Evolutionary conservation across 75 land plant genomes (phyloP).

Genomic region (Sequoiadendron giganteum): DNA sequence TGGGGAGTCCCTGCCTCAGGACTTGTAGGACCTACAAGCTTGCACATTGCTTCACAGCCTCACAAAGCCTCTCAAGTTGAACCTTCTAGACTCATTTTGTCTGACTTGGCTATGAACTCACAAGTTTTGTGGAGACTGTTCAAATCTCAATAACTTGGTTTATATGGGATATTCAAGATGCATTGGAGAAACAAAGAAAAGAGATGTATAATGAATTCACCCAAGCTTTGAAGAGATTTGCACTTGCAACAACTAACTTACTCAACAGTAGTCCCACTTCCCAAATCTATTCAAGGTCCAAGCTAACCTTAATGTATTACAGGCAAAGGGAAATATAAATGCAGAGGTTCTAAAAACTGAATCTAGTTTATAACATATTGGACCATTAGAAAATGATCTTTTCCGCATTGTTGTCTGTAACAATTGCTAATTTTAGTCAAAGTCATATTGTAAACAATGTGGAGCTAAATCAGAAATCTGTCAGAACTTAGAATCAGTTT

Average conservation of each 20-base stretch:
- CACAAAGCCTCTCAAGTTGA: too few species aligned
- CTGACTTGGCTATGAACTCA: not conserved
- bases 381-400: not conserved
- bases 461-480: not conserved
- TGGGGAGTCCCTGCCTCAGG: too few species aligned
- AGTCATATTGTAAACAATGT: not conserved
- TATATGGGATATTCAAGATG: not conserved
- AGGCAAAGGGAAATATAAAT: not conserved
- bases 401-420: not conserved
- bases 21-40: too few species aligned
- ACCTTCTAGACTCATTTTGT: too few species aligned
- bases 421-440: not conserved
- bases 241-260: not conserved
- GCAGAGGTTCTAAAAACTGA: not conserved
- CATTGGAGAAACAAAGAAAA: not conserved
- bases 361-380: not conserved
- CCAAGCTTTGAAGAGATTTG: not conserved
- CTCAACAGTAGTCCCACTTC: not conserved
- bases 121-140: not conserved
- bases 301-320: not conserved
- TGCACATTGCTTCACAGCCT: too few species aligned
- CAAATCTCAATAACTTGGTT: not conserved
- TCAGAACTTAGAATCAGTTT: not conserved
- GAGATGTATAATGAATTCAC: too few species aligned
- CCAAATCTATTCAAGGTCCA: not conserved